Conservation (phyloP, 768 basidiomycete species). For the Pulveroboletus sp. region DNA sequence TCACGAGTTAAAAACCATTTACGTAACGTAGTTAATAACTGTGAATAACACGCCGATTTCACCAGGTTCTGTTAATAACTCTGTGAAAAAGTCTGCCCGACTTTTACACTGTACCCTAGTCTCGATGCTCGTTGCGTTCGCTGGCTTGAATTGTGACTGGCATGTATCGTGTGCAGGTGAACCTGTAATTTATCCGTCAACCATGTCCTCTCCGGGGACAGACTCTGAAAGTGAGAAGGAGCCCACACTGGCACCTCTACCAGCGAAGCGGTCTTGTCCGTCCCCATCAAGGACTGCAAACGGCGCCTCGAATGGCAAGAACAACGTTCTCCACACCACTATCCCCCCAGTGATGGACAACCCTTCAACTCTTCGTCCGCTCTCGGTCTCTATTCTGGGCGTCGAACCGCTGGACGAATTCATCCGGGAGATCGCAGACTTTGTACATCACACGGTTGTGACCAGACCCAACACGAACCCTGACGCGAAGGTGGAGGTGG, state of each 20-base stretch:
- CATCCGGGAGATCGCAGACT: slow-evolving; percentile 87
- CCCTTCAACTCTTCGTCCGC: slow-evolving; percentile 46
- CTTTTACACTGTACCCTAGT: background rate
- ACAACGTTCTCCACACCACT: slow-evolving; percentile 9
- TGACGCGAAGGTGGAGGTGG: slow-evolving; percentile 65
- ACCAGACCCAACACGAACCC: slow-evolving; percentile 53
- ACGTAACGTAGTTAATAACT: too few species aligned
- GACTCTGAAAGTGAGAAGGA: slow-evolving; percentile 28
- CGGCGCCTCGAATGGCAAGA: slow-evolving; percentile 26
- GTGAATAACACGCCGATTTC: too few species aligned
- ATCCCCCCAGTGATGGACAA: slow-evolving; percentile 25
- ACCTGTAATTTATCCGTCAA: slow-evolving; percentile 8
- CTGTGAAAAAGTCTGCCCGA: too few species aligned
- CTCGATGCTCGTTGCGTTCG: background rate
- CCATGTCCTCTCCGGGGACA: slow-evolving; percentile 29
- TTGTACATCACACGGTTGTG: slow-evolving; percentile 68
- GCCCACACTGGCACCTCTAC: slow-evolving; percentile 25
- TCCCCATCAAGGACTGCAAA: slow-evolving; percentile 25
- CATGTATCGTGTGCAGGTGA: background rate
- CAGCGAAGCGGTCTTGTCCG: slow-evolving; percentile 38
- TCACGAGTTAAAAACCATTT: too few species aligned
- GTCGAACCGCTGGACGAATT: slow-evolving; percentile 93
- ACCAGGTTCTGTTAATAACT: too few species aligned
- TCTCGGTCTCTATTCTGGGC: slow-evolving; percentile 78
- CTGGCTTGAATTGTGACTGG: background rate